Percentiles rank a stretch among this genome's conserved stretches.
Evolutionary conservation across 768 basidiomycete species (phyloP).

Genomic region (Russula sp.): DNA sequence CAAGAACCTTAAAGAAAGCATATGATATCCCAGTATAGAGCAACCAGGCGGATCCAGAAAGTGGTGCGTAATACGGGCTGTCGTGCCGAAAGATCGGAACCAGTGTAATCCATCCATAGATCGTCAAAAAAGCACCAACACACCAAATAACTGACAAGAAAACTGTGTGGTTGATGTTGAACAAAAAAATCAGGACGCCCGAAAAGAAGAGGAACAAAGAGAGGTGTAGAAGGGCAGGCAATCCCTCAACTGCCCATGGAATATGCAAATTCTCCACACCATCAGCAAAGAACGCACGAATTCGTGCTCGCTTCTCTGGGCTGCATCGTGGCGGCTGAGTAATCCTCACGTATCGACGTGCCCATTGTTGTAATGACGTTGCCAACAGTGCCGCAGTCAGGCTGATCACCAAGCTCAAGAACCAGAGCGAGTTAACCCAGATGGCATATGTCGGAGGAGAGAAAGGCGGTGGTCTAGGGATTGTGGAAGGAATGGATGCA

Average conservation of each 20-base stretch:
- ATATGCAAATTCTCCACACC: not conserved
- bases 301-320: not conserved
- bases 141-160: not conserved
- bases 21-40: not conserved
- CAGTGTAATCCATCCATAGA: not conserved
- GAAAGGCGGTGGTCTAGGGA: not conserved
- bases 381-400: no score
- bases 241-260: not conserved
- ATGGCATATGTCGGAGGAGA: not conserved
- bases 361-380: not conserved
- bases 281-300: not conserved
- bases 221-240: not conserved
- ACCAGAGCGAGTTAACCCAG: slow-evolving; percentile 3
- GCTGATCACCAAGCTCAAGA: not conserved
- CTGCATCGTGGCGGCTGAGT: not conserved
- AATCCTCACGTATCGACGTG: not conserved
- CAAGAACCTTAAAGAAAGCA: not conserved
- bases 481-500: not conserved
- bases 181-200: not conserved
- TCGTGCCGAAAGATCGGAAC: not conserved
- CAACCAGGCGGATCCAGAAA: not conserved
- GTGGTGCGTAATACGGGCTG: not conserved
- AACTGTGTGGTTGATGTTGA: not conserved
- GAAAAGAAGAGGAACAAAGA: not conserved
- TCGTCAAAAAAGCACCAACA: not conserved